A percentile compares a stretch with the other conserved stretches of the same genome.
These are phyloP conservation scores for Nadsonia starkeyi-henricii DNA, from an alignment of 1,139 yeast genomes.

Conservation along the genomic window DNA sequence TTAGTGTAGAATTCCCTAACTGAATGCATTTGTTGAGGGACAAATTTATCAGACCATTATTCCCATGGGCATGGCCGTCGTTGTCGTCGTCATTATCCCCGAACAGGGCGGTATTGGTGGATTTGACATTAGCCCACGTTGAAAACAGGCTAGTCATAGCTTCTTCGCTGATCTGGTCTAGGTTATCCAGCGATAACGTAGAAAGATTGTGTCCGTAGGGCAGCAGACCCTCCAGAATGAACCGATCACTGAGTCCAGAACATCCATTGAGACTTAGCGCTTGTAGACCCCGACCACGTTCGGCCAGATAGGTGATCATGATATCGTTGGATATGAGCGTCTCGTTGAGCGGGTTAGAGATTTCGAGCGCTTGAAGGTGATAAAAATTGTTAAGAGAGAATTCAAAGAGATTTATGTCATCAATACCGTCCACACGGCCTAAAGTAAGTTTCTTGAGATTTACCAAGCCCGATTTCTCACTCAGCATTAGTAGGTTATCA, in stretches of 20 bases:
- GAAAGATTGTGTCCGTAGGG: conserved; percentile 43
- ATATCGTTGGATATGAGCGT: conserved; percentile 63
- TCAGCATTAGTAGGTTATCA: conserved; percentile 46
- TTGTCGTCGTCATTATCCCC: background rate
- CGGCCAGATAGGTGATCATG: conserved; percentile 47
- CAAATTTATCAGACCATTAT: conserved; percentile 41
- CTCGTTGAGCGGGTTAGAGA: conserved; percentile 38
- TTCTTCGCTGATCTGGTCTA: conserved; percentile 53
- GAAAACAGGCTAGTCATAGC: conserved; percentile 47
- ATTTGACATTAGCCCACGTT: conserved; percentile 33
- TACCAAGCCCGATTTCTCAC: conserved; percentile 36
- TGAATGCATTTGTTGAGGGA: conserved; percentile 53
- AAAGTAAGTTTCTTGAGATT: conserved; percentile 38
- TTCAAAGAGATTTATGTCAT: conserved; percentile 22
- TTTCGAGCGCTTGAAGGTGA: conserved; percentile 41
- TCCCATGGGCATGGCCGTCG: background rate
- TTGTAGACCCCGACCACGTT: conserved; percentile 47
- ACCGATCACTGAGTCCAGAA: conserved; percentile 50
- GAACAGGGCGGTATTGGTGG: too few species aligned
- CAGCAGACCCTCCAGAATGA: conserved; percentile 43
- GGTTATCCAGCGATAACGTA: conserved; percentile 35
- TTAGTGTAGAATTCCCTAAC: conserved; percentile 47
- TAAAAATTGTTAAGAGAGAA: conserved; percentile 9
- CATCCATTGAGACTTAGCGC: conserved; percentile 60
- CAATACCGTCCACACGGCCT: conserved; percentile 60